Evolutionary conservation across 192 early-diverging fungal genomes (phyloP).

Genomic region (Coemansia reversa): DNA sequence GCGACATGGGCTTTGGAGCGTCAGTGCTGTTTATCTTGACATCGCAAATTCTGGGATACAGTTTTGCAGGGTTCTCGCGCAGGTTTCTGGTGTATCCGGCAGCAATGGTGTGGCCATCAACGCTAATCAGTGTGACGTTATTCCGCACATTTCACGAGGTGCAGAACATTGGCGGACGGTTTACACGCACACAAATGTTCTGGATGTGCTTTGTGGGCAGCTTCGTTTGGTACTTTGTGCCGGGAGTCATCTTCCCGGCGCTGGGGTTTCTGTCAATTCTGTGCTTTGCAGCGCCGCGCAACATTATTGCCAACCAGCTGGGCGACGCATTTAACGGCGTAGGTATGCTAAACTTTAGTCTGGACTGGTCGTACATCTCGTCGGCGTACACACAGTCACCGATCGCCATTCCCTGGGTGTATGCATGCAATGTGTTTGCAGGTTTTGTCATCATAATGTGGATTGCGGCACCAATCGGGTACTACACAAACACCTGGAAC

Average conservation of each 20-base stretch:
- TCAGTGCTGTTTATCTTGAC: constrained; percentile 68
- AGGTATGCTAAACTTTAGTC: constrained; percentile 66
- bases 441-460: constrained; percentile 75
- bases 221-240: constrained; percentile 62
- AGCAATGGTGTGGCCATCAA: constrained; percentile 86
- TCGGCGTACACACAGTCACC: constrained; percentile 61
- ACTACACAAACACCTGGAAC: constrained; percentile 67
- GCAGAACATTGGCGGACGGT: constrained; percentile 51
- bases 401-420: constrained; percentile 72
- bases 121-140: constrained; percentile 72
- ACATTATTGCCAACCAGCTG: constrained; percentile 51
- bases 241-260: constrained; percentile 67
- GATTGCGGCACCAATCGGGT: constrained; percentile 69
- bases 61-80: constrained; percentile 69
- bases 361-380: constrained; percentile 74
- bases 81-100: constrained; percentile 83
- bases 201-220: constrained; percentile 48
- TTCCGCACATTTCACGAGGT: constrained; percentile 75
- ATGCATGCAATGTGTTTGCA: constrained; percentile 68
- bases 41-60: constrained; percentile 67
- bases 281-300: constrained; percentile 56
- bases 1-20: constrained; percentile 62
- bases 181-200: constrained; percentile 58
- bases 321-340: constrained; percentile 59
- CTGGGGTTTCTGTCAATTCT: constrained; percentile 65